Percentiles rank a stretch among this genome's conserved stretches.
Evolutionary conservation across 148 eudicot species (phyloP).

Genomic region (Rhododendron ferrugineum): DNA sequence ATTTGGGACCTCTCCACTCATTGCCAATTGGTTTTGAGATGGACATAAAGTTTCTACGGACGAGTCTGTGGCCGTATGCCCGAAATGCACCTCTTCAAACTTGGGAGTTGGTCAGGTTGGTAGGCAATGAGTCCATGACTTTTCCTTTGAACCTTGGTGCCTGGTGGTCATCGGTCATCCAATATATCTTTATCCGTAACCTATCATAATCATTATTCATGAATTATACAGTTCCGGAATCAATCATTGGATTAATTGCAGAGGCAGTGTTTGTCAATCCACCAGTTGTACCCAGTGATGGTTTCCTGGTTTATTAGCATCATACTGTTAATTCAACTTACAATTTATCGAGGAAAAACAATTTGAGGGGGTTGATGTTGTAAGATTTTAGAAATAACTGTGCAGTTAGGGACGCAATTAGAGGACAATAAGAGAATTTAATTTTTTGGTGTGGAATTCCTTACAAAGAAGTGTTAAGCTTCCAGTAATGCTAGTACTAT

Average conservation of each 20-base stretch:
- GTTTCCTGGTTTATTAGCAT: not conserved
- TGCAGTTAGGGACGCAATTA: not conserved
- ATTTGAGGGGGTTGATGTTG: not conserved
- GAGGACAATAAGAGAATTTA: not conserved
- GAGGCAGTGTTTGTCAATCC: not conserved
- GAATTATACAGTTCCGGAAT: not conserved
- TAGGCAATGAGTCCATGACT: not conserved
- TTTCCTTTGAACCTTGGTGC: not conserved
- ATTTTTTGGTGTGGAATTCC: not conserved
- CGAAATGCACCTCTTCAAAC: not conserved
- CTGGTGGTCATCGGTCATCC: not conserved
- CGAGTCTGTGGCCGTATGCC: not conserved
- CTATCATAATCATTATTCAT: not conserved
- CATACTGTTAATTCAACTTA: not conserved
- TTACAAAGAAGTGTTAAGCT: not conserved
- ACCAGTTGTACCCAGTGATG: not conserved
- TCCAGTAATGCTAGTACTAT: not conserved
- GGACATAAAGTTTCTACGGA: too few relatives aligned
- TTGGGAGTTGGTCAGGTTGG: not conserved
- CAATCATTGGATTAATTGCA: not conserved
- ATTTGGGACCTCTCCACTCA: too few relatives aligned
- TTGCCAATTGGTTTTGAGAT: too few relatives aligned
- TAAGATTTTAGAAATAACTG: not conserved
- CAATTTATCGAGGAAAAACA: not conserved
- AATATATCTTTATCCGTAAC: not conserved